These are phyloP conservation scores for Cryptomeria japonica DNA, from an alignment of 75 land plant species.

Conservation along the genomic window DNA sequence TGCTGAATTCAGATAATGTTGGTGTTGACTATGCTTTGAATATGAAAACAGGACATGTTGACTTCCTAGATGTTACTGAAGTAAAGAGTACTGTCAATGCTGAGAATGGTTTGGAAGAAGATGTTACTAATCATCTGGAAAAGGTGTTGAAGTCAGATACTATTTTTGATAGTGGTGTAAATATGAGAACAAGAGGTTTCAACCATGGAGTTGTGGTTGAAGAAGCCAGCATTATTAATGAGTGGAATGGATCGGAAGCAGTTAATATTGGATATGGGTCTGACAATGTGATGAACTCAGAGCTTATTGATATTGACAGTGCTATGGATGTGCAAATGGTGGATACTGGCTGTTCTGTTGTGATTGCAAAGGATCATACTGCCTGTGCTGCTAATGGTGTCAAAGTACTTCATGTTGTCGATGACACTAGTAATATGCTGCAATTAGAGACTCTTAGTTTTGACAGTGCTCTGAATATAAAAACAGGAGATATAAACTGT, in stretches of 20 bases:
- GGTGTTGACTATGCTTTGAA: background rate
- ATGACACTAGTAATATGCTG: background rate
- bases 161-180: background rate
- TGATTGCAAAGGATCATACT: background rate
- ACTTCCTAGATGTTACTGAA: background rate
- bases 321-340: background rate
- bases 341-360: background rate
- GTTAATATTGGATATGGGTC: background rate
- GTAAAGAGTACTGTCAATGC: background rate
- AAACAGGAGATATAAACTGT: slow-evolving; percentile 3
- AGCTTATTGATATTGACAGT: background rate
- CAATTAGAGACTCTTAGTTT: background rate
- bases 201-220: background rate
- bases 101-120: background rate
- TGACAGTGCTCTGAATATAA: background rate
- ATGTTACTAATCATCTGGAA: background rate
- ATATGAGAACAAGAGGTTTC: background rate
- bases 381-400: background rate
- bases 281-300: background rate
- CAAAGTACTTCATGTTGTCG: background rate
- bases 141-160: background rate
- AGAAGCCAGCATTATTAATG: background rate
- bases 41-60: background rate
- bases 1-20: background rate
- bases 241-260: background rate